phyloP scores from a whole-genome alignment of 305 asterid genomes.

The Plantago lanceolata region DNA sequence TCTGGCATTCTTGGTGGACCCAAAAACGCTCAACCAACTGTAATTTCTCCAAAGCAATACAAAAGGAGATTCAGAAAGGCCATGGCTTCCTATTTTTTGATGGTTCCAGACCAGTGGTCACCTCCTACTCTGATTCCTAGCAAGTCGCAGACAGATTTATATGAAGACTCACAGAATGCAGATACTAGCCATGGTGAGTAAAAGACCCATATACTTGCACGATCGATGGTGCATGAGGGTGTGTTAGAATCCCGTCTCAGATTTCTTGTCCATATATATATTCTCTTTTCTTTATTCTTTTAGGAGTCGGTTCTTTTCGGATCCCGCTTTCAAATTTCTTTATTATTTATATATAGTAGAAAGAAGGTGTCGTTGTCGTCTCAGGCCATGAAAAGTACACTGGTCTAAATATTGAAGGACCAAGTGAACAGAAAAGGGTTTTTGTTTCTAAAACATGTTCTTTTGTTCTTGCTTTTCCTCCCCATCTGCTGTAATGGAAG shows the following conservation, averaged over 20 bases:
- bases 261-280: constrained; percentile 26
- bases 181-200: constrained; percentile 33
- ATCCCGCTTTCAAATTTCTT: not conserved
- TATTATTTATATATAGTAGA: constrained; percentile 6
- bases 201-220: constrained; percentile 30
- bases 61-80: constrained; percentile 77
- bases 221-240: constrained; percentile 21
- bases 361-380: not conserved
- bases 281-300: constrained; percentile 40
- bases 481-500: not conserved
- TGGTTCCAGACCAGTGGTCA: constrained; percentile 83
- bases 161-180: constrained; percentile 37
- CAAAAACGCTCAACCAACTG: constrained; percentile 58
- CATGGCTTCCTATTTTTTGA: constrained; percentile 64
- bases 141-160: constrained; percentile 58
- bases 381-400: constrained; percentile 3
- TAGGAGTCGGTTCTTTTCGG: constrained; percentile 29
- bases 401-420: constrained; percentile 8
- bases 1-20: constrained; percentile 76
- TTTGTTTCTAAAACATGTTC: not conserved
- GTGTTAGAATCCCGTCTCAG: constrained; percentile 22
- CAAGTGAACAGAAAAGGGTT: not conserved
- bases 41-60: constrained; percentile 68
- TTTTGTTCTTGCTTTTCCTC: not conserved
- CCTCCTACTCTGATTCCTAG: constrained; percentile 51